These are phyloP conservation scores for Huntiella savannae DNA, from an alignment of 2,329 filamentous ascomycete genomes.

Conservation along the genomic window DNA sequence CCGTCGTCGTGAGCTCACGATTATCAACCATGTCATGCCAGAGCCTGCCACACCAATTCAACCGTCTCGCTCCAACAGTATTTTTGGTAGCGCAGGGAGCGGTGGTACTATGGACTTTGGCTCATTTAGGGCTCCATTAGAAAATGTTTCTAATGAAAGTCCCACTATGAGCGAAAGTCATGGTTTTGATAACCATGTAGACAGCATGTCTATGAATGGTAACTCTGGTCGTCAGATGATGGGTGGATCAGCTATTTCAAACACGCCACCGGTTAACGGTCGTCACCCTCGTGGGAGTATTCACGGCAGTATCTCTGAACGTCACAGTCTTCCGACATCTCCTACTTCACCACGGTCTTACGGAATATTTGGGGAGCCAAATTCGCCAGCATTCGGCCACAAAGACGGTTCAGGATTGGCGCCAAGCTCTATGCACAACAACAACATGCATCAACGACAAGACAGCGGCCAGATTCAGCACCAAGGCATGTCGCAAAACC, in stretches of 20 bases:
- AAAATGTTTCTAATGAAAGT: constrained; percentile 1
- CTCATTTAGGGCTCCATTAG: constrained; percentile 4
- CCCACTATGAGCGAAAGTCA: background rate
- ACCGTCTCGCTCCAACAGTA: constrained; percentile 1
- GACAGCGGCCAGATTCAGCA: no score
- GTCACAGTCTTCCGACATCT: constrained; percentile 5
- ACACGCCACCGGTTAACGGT: no score
- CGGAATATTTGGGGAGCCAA: constrained; percentile 2
- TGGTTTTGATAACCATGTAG: no score
- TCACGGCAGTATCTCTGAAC: no score
- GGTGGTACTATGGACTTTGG: constrained; percentile 4
- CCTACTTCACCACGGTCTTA: constrained; percentile 1
- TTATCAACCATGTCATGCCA: constrained; percentile 18
- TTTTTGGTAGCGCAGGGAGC: background rate
- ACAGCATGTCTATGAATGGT: no score
- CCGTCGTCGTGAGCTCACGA: constrained; percentile 18
- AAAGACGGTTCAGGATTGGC: background rate
- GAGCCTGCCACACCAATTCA: constrained; percentile 2
- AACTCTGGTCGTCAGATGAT: no score
- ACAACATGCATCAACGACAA: no score
- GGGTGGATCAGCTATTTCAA: background rate
- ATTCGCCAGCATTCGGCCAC: background rate
- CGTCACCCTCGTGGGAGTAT: no score
- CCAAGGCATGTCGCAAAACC: no score
- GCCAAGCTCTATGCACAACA: no score